phyloP scores from a whole-genome alignment of 495 filamentous ascomycete species.

The Neurospora africana region DNA sequence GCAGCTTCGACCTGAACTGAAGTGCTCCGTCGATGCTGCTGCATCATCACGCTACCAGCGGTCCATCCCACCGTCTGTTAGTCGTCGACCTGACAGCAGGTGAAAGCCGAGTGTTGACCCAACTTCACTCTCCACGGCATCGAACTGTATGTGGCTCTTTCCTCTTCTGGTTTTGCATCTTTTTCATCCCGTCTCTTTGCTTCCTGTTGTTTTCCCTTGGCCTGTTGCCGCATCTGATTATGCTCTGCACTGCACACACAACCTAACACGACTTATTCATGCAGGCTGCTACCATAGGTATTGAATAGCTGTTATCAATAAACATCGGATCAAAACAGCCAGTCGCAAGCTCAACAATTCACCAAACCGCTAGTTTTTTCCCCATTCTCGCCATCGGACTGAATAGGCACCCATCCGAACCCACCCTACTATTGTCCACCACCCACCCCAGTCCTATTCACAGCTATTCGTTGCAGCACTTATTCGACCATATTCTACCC shows the following conservation, averaged over 20 bases:
- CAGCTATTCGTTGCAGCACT: neutral
- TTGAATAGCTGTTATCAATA: neutral
- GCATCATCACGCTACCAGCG: neutral
- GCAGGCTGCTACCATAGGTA: neutral
- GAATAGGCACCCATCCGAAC: neutral
- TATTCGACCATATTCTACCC: neutral
- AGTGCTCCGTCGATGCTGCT: neutral
- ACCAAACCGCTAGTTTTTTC: neutral
- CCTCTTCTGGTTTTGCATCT: neutral
- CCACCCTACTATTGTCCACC: neutral
- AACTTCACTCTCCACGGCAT: neutral
- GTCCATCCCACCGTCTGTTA: neutral
- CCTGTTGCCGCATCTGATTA: neutral
- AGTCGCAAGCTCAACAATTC: neutral
- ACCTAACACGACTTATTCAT: neutral
- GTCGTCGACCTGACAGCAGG: neutral
- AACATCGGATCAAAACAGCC: neutral
- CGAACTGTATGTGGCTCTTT: neutral
- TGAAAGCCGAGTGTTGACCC: neutral
- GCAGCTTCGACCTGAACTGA: neutral
- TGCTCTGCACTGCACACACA: neutral
- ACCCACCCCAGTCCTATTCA: neutral
- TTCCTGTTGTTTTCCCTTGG: neutral
- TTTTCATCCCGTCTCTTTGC: neutral
- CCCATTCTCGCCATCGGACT: neutral